Percentiles rank a stretch among this genome's conserved stretches.
Evolutionary conservation across 331 rosid species (phyloP).

Genomic region (Dryas integrifolia): DNA sequence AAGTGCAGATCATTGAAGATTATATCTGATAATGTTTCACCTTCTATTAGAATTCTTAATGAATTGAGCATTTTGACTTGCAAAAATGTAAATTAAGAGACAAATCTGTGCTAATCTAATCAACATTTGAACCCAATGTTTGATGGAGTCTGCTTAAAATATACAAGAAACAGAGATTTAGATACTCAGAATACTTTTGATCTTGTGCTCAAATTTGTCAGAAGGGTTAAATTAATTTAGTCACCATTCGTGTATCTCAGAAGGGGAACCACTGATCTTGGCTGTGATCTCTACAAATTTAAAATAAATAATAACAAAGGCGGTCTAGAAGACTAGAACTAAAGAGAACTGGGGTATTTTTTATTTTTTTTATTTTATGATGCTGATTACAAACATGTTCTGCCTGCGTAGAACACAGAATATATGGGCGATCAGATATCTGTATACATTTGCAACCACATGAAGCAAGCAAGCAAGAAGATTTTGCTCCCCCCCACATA

Average conservation of each 20-base stretch:
- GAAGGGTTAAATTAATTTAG: not conserved
- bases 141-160: not conserved
- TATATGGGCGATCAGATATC: constrained; percentile 9
- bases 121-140: not conserved
- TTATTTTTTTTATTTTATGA: too few relatives aligned
- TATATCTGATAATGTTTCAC: not conserved
- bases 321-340: not conserved
- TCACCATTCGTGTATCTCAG: not conserved
- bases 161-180: not conserved
- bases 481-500: not conserved
- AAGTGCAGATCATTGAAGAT: constrained; percentile 13
- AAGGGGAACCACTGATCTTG: constrained; percentile 4
- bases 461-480: constrained; percentile 5
- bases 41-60: not conserved
- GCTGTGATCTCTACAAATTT: not conserved
- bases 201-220: not conserved
- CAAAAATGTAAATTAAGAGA: not conserved
- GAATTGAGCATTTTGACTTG: constrained; percentile 11
- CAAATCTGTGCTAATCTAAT: constrained; percentile 5
- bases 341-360: not conserved
- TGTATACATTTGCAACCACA: not conserved
- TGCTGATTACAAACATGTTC: not conserved
- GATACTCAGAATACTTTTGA: not conserved
- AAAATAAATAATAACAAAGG: not conserved
- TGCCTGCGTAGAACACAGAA: not conserved